Evolutionary conservation across 805 yeast species (phyloP).

Genomic region (Pichia cephalocereana): DNA sequence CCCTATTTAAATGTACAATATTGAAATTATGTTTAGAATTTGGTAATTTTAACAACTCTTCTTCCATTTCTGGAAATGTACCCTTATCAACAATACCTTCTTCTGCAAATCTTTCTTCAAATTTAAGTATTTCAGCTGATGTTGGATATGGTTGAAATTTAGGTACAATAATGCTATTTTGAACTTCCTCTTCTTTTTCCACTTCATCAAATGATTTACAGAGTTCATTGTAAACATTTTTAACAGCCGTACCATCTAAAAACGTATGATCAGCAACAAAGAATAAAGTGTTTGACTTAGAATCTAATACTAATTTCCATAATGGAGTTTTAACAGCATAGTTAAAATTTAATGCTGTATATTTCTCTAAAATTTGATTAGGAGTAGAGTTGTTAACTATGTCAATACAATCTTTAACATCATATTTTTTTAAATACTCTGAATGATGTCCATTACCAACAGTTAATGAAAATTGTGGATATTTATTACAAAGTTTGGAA

Average conservation of each 20-base stretch:
- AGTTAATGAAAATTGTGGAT: slow-evolving; percentile 7
- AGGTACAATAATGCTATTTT: neutral
- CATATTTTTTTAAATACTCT: neutral
- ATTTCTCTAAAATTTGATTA: slow-evolving; percentile 1
- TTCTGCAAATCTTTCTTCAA: neutral
- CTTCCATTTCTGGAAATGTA: neutral
- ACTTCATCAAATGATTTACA: neutral
- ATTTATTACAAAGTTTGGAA: neutral
- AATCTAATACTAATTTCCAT: slow-evolving; percentile 4
- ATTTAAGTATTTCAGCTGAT: neutral
- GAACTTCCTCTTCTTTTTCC: neutral
- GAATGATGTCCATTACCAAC: neutral
- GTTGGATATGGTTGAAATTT: neutral
- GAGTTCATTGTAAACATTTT: slow-evolving; percentile 3
- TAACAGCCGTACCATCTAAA: slow-evolving; percentile 11
- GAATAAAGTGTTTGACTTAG: slow-evolving; percentile 2
- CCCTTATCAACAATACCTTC: too few relatives aligned
- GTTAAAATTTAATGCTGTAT: slow-evolving; percentile 1
- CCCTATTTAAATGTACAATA: neutral
- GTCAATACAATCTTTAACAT: neutral
- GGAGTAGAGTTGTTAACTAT: neutral
- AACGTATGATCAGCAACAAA: slow-evolving; percentile 7
- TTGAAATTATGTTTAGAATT: neutral
- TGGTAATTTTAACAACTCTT: neutral
- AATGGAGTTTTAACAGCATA: slow-evolving; percentile 3